Percentiles rank a stretch among this genome's conserved stretches.
Evolutionary conservation across 148 eudicot genomes (phyloP).

Genomic region (Camellia lanceoleosa): DNA sequence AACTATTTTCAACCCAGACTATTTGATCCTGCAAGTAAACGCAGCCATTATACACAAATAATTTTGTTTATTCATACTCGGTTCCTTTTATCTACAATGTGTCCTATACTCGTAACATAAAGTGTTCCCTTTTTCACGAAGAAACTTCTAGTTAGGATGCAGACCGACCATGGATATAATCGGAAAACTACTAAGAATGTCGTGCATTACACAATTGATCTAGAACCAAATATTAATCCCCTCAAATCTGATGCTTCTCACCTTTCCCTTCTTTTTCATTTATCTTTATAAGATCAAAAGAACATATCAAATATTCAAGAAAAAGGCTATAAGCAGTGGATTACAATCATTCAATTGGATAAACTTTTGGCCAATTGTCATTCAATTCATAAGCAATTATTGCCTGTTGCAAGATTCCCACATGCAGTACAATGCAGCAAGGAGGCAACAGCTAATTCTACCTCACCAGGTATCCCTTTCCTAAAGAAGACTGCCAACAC

Average conservation of each 20-base stretch:
- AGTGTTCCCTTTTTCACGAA: background rate
- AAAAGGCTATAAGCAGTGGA: slow-evolving; percentile 8
- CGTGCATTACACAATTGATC: background rate
- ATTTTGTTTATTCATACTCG: background rate
- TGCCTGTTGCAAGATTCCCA: background rate
- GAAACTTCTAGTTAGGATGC: slow-evolving; percentile 1
- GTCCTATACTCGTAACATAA: background rate
- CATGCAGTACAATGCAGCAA: background rate
- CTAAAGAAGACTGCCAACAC: background rate
- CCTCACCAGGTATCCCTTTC: background rate
- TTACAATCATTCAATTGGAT: background rate
- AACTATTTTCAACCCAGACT: background rate
- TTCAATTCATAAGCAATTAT: background rate
- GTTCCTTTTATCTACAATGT: slow-evolving; percentile 1
- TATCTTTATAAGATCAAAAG: too few relatives aligned
- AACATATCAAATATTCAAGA: background rate
- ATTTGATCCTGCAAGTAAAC: background rate
- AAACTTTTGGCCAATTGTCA: background rate
- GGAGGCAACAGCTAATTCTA: background rate
- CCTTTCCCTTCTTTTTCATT: too few relatives aligned
- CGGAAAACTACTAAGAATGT: background rate
- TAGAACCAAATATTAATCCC: background rate
- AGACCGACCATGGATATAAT: background rate
- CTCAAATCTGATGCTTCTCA: background rate
- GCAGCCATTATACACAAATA: background rate